Conservation (phyloP, 1,139 yeast species). For the Suhomyces bokatorum region DNA sequence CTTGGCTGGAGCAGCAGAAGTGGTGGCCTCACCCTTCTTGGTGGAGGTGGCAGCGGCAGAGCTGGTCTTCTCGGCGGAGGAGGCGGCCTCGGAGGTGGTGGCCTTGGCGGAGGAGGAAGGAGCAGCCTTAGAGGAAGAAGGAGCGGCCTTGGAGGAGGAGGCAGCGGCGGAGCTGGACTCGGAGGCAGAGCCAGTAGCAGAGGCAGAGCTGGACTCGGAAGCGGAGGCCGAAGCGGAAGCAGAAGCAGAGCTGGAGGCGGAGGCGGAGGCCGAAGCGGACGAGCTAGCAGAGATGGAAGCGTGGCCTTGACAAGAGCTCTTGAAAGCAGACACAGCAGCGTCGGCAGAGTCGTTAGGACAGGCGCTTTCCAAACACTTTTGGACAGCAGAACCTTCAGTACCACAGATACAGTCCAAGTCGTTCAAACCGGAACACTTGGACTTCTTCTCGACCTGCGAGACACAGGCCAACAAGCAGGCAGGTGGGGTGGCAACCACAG, state of each 20-base stretch:
- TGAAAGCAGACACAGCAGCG: slow-evolving; percentile 58
- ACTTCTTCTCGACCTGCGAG: slow-evolving; percentile 59
- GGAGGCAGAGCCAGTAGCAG: slow-evolving; percentile 16
- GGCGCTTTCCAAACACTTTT: slow-evolving; percentile 57
- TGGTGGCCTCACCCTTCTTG: too few species aligned
- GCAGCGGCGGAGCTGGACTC: slow-evolving; percentile 17
- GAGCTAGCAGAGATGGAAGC: slow-evolving; percentile 29
- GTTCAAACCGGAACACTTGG: slow-evolving; percentile 57
- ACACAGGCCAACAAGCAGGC: slow-evolving; percentile 92
- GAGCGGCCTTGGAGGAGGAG: slow-evolving; percentile 13
- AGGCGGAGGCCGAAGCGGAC: slow-evolving; percentile 28
- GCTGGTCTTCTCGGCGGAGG: slow-evolving; percentile 7
- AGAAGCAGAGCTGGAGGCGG: slow-evolving; percentile 23
- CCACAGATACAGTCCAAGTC: slow-evolving; percentile 68
- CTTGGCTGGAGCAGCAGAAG: slow-evolving; percentile 5
- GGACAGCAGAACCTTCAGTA: slow-evolving; percentile 48
- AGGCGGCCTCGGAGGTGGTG: slow-evolving; percentile 1
- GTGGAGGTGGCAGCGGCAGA: slow-evolving; percentile 7
- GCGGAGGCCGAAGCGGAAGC: slow-evolving; percentile 18
- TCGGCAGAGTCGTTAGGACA: slow-evolving; percentile 66
- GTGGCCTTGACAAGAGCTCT: slow-evolving; percentile 51
- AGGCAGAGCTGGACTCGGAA: slow-evolving; percentile 18
- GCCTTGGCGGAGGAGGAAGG: slow-evolving; percentile 13
- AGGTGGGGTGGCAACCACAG: slow-evolving; percentile 73
- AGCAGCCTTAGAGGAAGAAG: slow-evolving; percentile 9